Evolutionary conservation across 192 early-diverging fungal genomes (phyloP).

Genomic region (Podila horticola): DNA sequence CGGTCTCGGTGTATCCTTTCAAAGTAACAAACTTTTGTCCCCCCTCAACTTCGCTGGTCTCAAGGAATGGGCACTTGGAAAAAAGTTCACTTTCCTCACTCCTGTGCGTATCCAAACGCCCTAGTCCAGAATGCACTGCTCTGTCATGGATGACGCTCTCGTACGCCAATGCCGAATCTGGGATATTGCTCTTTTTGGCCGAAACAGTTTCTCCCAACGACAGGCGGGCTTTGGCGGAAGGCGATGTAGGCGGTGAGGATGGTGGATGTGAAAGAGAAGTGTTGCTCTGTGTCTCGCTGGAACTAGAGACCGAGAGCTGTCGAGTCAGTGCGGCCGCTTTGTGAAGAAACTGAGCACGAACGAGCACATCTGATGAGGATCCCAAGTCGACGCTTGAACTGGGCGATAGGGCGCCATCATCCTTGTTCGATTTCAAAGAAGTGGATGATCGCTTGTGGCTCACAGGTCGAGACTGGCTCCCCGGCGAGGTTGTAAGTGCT

Average conservation of each 20-base stretch:
- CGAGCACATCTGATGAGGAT: slow-evolving; percentile 10
- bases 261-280: neutral
- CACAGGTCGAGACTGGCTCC: neutral
- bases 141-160: slow-evolving; percentile 3
- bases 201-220: slow-evolving; percentile 20
- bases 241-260: neutral
- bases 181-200: slow-evolving; percentile 27
- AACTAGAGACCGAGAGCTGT: neutral
- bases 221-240: slow-evolving; percentile 1
- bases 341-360: slow-evolving; percentile 29
- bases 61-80: slow-evolving; percentile 25
- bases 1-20: slow-evolving; percentile 46
- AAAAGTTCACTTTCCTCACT: neutral
- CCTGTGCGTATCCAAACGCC: neutral
- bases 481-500: neutral
- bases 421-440: slow-evolving; percentile 18
- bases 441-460: slow-evolving; percentile 14
- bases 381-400: neutral
- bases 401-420: neutral
- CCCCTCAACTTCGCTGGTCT: neutral
- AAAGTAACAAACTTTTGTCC: slow-evolving; percentile 11
- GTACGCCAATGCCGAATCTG: slow-evolving; percentile 29
- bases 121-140: neutral
- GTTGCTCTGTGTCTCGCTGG: neutral
- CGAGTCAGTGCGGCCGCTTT: slow-evolving; percentile 15